Evolutionary conservation across 1,284 basidiomycete species (phyloP).

Genomic region (Sparassis latifolia): DNA sequence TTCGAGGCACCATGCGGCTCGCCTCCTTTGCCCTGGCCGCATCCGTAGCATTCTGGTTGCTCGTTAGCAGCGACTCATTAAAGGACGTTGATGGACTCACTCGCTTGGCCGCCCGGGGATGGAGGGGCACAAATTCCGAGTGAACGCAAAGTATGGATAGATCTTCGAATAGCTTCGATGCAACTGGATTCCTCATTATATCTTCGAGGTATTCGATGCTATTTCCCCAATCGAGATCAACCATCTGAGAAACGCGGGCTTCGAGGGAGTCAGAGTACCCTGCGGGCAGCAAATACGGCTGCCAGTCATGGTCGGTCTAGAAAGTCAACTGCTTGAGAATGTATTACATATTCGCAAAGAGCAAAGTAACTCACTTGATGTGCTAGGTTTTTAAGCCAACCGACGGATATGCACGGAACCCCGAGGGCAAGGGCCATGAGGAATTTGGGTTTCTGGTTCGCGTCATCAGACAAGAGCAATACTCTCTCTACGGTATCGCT

Average conservation of each 20-base stretch:
- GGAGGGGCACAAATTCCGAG: conserved; percentile 43
- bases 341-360: neutral
- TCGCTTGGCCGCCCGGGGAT: conserved; percentile 29
- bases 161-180: conserved; percentile 47
- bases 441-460: conserved; percentile 70
- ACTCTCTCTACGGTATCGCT: conserved; percentile 45
- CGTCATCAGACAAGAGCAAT: conserved; percentile 62
- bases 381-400: conserved; percentile 51
- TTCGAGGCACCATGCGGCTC: conserved; percentile 36
- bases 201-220: conserved; percentile 44
- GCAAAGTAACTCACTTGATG: conserved; percentile 28
- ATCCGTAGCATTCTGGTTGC: conserved; percentile 7
- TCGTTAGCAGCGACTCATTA: neutral
- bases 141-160: conserved; percentile 53
- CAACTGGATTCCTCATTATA: conserved; percentile 50
- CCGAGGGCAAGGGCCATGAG: conserved; percentile 79
- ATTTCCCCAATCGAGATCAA: conserved; percentile 68
- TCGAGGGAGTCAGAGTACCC: conserved; percentile 51
- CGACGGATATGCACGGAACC: conserved; percentile 71
- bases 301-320: conserved; percentile 47
- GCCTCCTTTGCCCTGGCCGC: conserved; percentile 22
- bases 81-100: conserved; percentile 17
- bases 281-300: conserved; percentile 56
- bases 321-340: neutral
- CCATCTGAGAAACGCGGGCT: conserved; percentile 57